Percentiles rank a stretch among this genome's conserved stretches.
Conservation (phyloP, 2,329 filamentous ascomycete genomes). For the Biscogniauxia mediterranea region DNA sequence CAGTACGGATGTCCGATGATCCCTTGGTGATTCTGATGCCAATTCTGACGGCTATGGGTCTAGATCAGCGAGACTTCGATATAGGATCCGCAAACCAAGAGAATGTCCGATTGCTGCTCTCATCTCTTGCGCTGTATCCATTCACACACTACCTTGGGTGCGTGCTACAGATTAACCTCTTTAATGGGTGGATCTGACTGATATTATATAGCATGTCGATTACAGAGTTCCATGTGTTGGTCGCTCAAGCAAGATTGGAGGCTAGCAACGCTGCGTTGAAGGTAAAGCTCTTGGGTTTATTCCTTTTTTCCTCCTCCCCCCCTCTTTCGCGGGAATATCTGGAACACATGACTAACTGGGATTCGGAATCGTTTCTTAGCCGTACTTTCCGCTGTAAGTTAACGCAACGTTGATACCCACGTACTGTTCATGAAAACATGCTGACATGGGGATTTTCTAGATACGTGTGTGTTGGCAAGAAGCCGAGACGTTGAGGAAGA, state of each 20-base stretch:
- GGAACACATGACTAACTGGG: background rate
- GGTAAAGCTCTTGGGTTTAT: conserved; percentile 38
- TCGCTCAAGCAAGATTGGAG: conserved; percentile 49
- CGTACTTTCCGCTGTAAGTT: conserved; percentile 61
- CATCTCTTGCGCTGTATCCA: conserved; percentile 56
- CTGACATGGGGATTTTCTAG: conserved; percentile 34
- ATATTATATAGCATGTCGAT: conserved; percentile 50
- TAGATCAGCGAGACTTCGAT: conserved; percentile 50
- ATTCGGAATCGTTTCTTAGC: conserved; percentile 35
- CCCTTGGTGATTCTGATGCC: background rate
- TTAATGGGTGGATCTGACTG: conserved; percentile 7
- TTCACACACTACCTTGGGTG: conserved; percentile 51
- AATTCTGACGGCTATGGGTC: conserved; percentile 16
- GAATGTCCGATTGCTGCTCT: conserved; percentile 53
- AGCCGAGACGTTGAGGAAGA: conserved; percentile 39
- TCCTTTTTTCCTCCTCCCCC: background rate
- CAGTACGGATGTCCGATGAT: conserved; percentile 44
- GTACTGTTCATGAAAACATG: conserved; percentile 1
- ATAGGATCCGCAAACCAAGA: conserved; percentile 54
- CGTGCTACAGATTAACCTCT: conserved; percentile 17
- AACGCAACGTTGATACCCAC: background rate
- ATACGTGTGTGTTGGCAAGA: conserved; percentile 63
- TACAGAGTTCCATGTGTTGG: conserved; percentile 55
- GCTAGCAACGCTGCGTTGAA: conserved; percentile 50
- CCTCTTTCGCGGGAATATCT: background rate